These are phyloP conservation scores for Nitzschia inconspicua DNA, from an alignment of 108 stramenopile species.

Conservation along the genomic window DNA sequence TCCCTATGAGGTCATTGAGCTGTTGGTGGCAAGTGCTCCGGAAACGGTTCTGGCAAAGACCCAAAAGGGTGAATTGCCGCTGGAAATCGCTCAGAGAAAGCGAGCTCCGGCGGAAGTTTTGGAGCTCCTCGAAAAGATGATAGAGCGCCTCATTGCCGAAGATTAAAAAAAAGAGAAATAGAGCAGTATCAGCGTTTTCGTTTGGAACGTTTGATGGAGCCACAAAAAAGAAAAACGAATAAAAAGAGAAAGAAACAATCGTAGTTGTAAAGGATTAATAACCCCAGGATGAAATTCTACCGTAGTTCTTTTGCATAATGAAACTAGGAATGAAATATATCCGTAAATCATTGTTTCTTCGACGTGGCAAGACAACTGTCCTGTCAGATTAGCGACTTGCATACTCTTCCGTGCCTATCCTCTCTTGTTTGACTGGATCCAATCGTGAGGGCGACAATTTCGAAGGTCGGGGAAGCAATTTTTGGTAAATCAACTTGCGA, in stretches of 20 bases:
- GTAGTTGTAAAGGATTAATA: not conserved
- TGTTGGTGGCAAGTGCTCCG: conserved; percentile 29
- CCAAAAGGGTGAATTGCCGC: conserved; percentile 27
- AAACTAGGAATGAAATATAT: too few relatives aligned
- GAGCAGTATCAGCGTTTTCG: too few relatives aligned
- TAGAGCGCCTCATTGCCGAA: conserved; percentile 20
- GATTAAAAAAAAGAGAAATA: not conserved
- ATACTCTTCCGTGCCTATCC: too few relatives aligned
- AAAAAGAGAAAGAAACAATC: not conserved
- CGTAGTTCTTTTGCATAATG: too few relatives aligned
- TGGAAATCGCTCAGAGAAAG: conserved; percentile 38
- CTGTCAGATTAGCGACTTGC: too few relatives aligned
- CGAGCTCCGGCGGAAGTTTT: conserved; percentile 19
- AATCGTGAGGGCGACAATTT: too few relatives aligned
- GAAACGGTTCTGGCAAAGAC: conserved; percentile 29
- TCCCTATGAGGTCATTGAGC: conserved; percentile 32
- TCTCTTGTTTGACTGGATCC: too few relatives aligned
- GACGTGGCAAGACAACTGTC: too few relatives aligned
- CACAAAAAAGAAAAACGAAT: not conserved
- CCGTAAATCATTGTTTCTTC: too few relatives aligned
- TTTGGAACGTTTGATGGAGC: not conserved
- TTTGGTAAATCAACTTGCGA: too few relatives aligned
- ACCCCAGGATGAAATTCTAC: too few relatives aligned
- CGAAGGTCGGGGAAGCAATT: too few relatives aligned
- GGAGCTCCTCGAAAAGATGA: conserved; percentile 32